These are phyloP conservation scores for Argentina anserina DNA, from an alignment of 306 rosid species.

Conservation along the genomic window DNA sequence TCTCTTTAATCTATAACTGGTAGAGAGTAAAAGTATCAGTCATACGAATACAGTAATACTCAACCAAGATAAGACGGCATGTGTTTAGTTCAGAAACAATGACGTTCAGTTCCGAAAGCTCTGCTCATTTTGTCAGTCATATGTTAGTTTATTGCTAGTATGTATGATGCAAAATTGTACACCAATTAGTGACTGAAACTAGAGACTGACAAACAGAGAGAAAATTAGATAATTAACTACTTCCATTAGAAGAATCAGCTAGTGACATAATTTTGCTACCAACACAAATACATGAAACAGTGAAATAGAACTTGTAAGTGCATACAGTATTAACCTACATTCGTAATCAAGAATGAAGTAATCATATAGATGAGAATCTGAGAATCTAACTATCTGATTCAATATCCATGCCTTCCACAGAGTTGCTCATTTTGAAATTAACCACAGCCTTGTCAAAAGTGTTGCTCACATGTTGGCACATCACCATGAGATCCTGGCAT, in stretches of 20 bases:
- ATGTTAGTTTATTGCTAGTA: not conserved
- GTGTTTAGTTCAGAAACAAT: not conserved
- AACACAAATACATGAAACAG: too few relatives aligned
- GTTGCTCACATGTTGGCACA: constrained; percentile 67
- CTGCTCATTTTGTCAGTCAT: not conserved
- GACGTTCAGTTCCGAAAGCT: not conserved
- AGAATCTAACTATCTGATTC: constrained; percentile 9
- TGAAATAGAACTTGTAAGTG: not conserved
- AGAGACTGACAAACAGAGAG: not conserved
- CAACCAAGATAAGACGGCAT: too few relatives aligned
- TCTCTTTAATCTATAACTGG: not conserved
- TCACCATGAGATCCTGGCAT: constrained; percentile 69
- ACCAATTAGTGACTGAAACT: not conserved
- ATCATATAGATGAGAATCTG: not conserved
- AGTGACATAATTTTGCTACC: not conserved
- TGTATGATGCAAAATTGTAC: not conserved
- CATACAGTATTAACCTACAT: not conserved
- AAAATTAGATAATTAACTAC: not conserved
- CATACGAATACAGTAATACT: too few relatives aligned
- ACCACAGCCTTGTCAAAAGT: constrained; percentile 60
- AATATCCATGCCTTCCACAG: constrained; percentile 27
- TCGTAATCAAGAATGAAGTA: not conserved
- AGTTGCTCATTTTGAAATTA: constrained; percentile 40
- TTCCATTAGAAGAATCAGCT: not conserved
- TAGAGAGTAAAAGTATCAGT: too few relatives aligned